Evolutionary conservation across 108 stramenopile species (phyloP).

Genomic region (Cylindrotheca closterium): DNA sequence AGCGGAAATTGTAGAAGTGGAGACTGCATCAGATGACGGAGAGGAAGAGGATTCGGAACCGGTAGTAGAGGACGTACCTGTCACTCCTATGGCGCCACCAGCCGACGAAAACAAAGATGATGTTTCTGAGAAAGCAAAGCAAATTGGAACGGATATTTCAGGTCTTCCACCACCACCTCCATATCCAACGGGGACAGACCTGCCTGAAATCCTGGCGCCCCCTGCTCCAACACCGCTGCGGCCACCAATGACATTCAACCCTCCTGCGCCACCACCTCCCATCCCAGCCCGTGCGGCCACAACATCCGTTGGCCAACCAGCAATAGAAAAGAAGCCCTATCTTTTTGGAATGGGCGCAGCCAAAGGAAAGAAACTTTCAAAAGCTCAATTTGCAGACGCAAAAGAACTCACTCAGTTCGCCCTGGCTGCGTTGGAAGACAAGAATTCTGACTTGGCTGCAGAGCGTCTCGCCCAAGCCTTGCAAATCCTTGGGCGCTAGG

Average conservation of each 20-base stretch:
- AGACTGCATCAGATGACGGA: slow-evolving; percentile 17
- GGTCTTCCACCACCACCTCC: slow-evolving; percentile 48
- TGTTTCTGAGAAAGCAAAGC: slow-evolving; percentile 36
- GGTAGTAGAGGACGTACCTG: slow-evolving; percentile 7
- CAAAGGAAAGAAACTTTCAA: slow-evolving; percentile 43
- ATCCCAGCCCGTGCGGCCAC: slow-evolving; percentile 8
- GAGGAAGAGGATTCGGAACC: slow-evolving; percentile 8
- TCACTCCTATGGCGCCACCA: slow-evolving; percentile 2
- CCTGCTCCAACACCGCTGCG: slow-evolving; percentile 14
- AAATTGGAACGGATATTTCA: slow-evolving; percentile 40
- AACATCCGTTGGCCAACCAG: slow-evolving; percentile 7
- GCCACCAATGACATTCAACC: slow-evolving; percentile 32
- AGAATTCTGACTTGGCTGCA: slow-evolving; percentile 72
- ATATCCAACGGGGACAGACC: slow-evolving; percentile 19
- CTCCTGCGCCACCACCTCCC: slow-evolving; percentile 18
- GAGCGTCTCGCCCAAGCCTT: slow-evolving; percentile 79
- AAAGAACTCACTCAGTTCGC: slow-evolving; percentile 82
- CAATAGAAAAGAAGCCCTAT: slow-evolving; percentile 15
- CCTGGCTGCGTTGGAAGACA: slow-evolving; percentile 74
- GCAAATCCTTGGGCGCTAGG: slow-evolving; percentile 33
- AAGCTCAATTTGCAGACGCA: slow-evolving; percentile 72
- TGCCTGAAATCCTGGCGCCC: slow-evolving; percentile 29
- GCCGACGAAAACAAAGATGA: slow-evolving; percentile 24
- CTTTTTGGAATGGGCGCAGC: slow-evolving; percentile 37
- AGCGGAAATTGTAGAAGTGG: slow-evolving; percentile 8